Conservation (phyloP, 2,329 filamentous ascomycete species). For the Cladosporium cucumerinum region DNA sequence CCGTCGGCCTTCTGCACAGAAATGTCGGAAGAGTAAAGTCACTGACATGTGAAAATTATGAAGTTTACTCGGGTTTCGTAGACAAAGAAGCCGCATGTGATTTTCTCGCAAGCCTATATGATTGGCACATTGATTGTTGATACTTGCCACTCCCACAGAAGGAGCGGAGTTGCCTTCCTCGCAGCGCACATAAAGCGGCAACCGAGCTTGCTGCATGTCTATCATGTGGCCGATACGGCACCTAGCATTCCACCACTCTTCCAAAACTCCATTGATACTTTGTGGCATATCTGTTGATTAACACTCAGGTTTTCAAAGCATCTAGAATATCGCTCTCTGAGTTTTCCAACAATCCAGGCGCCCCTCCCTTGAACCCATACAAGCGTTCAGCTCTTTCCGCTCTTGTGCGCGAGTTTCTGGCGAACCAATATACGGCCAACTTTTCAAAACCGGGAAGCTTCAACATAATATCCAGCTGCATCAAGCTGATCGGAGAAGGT, state of each 20-base stretch:
- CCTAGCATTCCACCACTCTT: background rate
- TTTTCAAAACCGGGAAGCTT: slow-evolving; percentile 21
- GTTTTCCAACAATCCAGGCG: slow-evolving; percentile 50
- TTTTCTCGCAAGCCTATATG: background rate
- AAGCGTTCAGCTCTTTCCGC: slow-evolving; percentile 53
- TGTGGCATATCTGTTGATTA: background rate
- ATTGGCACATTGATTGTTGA: background rate
- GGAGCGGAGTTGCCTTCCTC: background rate
- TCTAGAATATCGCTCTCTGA: slow-evolving; percentile 37
- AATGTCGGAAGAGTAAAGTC: background rate
- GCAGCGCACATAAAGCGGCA: background rate
- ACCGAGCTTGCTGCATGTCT: background rate
- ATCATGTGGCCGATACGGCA: background rate
- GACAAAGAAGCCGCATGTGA: background rate
- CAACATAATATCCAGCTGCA: slow-evolving; percentile 31
- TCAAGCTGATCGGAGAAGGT: slow-evolving; percentile 27
- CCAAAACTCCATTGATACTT: background rate
- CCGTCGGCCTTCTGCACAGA: background rate
- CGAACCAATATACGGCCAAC: slow-evolving; percentile 40
- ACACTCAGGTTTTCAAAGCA: background rate
- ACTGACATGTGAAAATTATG: background rate
- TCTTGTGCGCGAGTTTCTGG: slow-evolving; percentile 55
- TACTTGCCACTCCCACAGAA: background rate
- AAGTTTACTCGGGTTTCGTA: background rate
- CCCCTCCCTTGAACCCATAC: slow-evolving; percentile 55